Evolutionary conservation across 306 rosid genomes (phyloP).

Genomic region (Begonia loranthoides): DNA sequence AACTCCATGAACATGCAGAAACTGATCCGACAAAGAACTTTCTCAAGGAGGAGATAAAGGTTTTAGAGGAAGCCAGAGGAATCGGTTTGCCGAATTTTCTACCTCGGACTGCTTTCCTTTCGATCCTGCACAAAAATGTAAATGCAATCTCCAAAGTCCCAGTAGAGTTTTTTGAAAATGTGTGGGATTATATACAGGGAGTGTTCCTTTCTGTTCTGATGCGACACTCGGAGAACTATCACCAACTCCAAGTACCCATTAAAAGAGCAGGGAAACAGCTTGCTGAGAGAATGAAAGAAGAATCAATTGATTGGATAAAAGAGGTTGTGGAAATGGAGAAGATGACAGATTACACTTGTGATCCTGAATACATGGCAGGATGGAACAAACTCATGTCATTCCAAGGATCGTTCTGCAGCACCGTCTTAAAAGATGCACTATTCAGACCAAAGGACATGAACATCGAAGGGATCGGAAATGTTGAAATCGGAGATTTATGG

Average conservation of each 20-base stretch:
- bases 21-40: slow-evolving; percentile 3
- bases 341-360: slow-evolving; percentile 12
- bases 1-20: slow-evolving; percentile 7
- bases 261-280: slow-evolving; percentile 8
- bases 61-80: slow-evolving; percentile 14
- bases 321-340: slow-evolving; percentile 13
- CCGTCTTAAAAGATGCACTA: not conserved
- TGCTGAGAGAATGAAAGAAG: slow-evolving; percentile 5
- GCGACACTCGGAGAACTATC: slow-evolving; percentile 12
- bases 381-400: slow-evolving; percentile 10
- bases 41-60: slow-evolving; percentile 7
- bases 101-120: slow-evolving; percentile 10
- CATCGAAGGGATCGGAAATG: not conserved
- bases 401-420: not conserved
- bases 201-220: slow-evolving; percentile 9
- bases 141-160: slow-evolving; percentile 6
- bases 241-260: slow-evolving; percentile 10
- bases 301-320: no score
- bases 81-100: slow-evolving; percentile 12
- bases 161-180: slow-evolving; percentile 3
- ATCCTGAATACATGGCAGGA: slow-evolving; percentile 4
- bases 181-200: slow-evolving; percentile 9
- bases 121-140: slow-evolving; percentile 8
- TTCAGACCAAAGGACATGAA: not conserved
- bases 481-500: slow-evolving; percentile 6